Conservation (phyloP, 169 alveolate genomes). For the Eimeria maxima region DNA sequence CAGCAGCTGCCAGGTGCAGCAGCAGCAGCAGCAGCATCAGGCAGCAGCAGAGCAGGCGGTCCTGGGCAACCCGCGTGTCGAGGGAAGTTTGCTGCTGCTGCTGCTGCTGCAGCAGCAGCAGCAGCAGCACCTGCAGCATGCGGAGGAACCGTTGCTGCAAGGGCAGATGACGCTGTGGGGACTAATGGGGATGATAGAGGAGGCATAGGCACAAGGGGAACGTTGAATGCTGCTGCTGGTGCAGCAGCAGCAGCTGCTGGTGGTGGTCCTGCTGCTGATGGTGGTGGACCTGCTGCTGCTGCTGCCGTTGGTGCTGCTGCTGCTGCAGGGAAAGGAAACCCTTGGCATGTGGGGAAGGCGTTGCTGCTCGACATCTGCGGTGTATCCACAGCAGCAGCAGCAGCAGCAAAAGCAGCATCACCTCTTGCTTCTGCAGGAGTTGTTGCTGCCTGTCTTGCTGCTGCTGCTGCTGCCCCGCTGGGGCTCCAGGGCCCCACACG, state of each 20-base stretch:
- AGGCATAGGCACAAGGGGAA: not conserved
- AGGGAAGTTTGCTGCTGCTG: not conserved
- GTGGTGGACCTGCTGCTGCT: slow-evolving; percentile 33
- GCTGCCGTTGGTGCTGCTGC: slow-evolving; percentile 66
- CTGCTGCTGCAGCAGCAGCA: slow-evolving; percentile 2
- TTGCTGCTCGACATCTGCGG: not conserved
- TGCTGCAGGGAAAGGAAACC: slow-evolving; percentile 9
- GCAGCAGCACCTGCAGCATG: not conserved
- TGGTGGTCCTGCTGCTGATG: not conserved
- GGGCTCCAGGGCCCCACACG: not conserved
- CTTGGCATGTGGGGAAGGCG: not conserved
- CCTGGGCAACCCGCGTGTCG: no score
- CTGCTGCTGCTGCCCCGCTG: slow-evolving; percentile 12
- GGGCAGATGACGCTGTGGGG: not conserved
- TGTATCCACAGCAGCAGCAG: not conserved
- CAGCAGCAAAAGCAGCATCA: not conserved
- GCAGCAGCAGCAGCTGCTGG: slow-evolving; percentile 9
- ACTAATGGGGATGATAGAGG: not conserved
- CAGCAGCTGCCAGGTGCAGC: slow-evolving; percentile 26
- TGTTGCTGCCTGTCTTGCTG: not conserved
- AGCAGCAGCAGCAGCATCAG: slow-evolving; percentile 30
- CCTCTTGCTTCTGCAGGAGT: not conserved
- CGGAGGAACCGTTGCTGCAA: not conserved
- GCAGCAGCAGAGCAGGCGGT: no score
- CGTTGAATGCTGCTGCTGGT: not conserved